These are phyloP conservation scores for Wallacemonas sp. DNA, from an alignment of 208 protist genomes.

Conservation along the genomic window DNA sequence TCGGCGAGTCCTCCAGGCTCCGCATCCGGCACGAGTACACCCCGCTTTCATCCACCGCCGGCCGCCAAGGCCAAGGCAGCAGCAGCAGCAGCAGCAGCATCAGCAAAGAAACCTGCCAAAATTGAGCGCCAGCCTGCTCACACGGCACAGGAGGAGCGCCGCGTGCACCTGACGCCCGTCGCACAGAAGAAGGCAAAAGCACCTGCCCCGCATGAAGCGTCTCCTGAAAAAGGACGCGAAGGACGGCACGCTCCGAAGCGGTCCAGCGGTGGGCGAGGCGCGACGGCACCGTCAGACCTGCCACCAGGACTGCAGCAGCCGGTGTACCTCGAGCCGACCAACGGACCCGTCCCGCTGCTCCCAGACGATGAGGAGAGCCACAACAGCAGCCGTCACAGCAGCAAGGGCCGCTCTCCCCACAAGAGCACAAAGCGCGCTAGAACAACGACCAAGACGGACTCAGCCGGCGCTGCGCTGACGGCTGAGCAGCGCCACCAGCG, in stretches of 20 bases:
- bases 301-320: not conserved
- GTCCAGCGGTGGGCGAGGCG: not conserved
- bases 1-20: constrained; percentile 3
- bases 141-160: not conserved
- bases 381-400: not conserved
- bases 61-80: too few species aligned
- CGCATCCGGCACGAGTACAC: constrained; percentile 2
- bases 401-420: too few species aligned
- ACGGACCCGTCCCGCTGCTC: not conserved
- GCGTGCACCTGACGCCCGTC: not conserved
- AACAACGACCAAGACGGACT: not conserved
- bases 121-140: not conserved
- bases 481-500: not conserved
- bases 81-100: not conserved
- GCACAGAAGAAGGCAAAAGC: too few species aligned
- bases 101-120: not conserved
- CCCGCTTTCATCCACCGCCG: not conserved
- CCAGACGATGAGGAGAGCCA: not conserved
- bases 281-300: not conserved
- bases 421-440: too few species aligned
- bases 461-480: not conserved
- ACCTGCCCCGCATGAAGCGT: too few species aligned
- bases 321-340: not conserved
- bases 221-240: not conserved
- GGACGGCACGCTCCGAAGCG: not conserved